These are phyloP conservation scores for Phialophora expanda DNA, from an alignment of 2,329 filamentous ascomycete species.

Conservation along the genomic window DNA sequence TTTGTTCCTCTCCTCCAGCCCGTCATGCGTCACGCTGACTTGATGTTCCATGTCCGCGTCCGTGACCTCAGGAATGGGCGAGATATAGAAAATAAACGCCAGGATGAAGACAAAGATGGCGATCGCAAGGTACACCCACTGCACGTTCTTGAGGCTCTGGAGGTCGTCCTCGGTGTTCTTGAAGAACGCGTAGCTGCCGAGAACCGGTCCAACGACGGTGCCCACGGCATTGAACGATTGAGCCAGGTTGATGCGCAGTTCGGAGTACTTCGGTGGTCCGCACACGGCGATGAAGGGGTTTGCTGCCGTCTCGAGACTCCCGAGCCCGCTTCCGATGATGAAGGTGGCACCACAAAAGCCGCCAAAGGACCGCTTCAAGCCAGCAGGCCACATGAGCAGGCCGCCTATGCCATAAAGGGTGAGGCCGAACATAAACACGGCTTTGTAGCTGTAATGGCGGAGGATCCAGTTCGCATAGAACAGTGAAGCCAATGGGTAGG, in stretches of 20 bases:
- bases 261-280: conserved; percentile 73
- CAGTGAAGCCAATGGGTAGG: conserved; percentile 60
- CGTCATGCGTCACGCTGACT: conserved; percentile 60
- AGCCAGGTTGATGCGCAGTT: conserved; percentile 73
- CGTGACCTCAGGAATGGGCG: conserved; percentile 73
- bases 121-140: conserved; percentile 80
- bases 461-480: conserved; percentile 65
- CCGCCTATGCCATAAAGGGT: conserved; percentile 72
- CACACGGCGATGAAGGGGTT: conserved; percentile 78
- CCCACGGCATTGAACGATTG: conserved; percentile 79
- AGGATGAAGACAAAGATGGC: conserved; percentile 72
- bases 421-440: conserved; percentile 77
- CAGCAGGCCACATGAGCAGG: conserved; percentile 83
- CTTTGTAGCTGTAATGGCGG: conserved; percentile 76
- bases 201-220: conserved; percentile 72
- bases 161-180: conserved; percentile 63
- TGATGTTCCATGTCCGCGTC: conserved; percentile 70
- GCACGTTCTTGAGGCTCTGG: conserved; percentile 67
- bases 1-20: conserved; percentile 51
- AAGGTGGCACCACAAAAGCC: conserved; percentile 73
- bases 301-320: conserved; percentile 76
- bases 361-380: conserved; percentile 72
- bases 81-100: conserved; percentile 68
- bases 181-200: conserved; percentile 65
- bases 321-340: conserved; percentile 73